Evolutionary conservation across 352 stramenopile genomes (phyloP).

Genomic region (Phytophthora idaei): DNA sequence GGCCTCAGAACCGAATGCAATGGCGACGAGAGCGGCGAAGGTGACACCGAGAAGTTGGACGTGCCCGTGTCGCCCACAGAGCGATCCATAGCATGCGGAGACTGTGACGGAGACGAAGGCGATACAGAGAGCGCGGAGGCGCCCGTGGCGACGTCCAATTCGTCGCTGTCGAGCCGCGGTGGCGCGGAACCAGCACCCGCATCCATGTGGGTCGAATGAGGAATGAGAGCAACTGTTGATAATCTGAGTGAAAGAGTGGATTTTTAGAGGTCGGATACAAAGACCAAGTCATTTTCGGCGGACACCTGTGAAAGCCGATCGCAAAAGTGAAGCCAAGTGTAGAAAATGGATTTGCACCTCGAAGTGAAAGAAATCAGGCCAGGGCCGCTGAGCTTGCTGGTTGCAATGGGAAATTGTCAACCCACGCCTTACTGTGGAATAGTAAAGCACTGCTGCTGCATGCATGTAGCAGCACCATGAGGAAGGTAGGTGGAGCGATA

Average conservation of each 20-base stretch:
- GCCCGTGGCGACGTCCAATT: slow-evolving; percentile 10
- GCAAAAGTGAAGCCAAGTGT: slow-evolving; percentile 3
- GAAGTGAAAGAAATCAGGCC: slow-evolving; percentile 16
- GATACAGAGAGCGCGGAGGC: slow-evolving; percentile 30
- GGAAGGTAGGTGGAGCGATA: not conserved
- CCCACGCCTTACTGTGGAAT: not conserved
- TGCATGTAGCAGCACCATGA: not conserved
- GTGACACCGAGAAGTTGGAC: slow-evolving; percentile 18
- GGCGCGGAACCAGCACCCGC: slow-evolving; percentile 14
- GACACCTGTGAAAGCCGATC: slow-evolving; percentile 8
- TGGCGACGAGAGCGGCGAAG: slow-evolving; percentile 26
- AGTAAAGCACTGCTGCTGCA: not conserved
- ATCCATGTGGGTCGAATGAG: slow-evolving; percentile 17
- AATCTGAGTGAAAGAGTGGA: slow-evolving; percentile 13
- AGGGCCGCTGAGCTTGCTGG: not conserved
- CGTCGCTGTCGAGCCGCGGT: not conserved
- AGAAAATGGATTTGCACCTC: slow-evolving; percentile 7
- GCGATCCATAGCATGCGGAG: slow-evolving; percentile 10
- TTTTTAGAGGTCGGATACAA: slow-evolving; percentile 28
- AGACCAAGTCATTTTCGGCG: slow-evolving; percentile 14
- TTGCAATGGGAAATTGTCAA: not conserved
- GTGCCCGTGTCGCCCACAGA: slow-evolving; percentile 10
- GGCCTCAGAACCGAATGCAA: slow-evolving; percentile 15
- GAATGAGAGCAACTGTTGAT: slow-evolving; percentile 10
- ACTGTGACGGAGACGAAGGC: slow-evolving; percentile 19